Conservation (phyloP, 139 green algal species). For the Yamagishiella unicocca region DNA sequence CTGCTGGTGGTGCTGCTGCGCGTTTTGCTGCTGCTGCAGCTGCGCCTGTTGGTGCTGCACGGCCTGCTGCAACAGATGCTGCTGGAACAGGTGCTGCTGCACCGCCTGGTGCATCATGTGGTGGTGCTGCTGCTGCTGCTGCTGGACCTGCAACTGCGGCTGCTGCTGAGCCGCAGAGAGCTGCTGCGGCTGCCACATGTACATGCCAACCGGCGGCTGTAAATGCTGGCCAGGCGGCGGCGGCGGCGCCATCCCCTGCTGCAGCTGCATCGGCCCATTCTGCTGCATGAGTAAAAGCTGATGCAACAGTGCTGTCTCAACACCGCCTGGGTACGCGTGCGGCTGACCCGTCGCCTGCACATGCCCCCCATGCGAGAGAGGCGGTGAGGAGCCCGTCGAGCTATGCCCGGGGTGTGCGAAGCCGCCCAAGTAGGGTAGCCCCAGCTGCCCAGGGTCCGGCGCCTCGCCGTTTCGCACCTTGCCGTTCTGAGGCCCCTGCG, state of each 20-base stretch:
- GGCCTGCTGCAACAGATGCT: constrained; percentile 2
- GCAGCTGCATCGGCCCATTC: not conserved
- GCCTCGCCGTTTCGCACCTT: constrained; percentile 37
- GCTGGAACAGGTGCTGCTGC: not conserved
- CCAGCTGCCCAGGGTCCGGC: not conserved
- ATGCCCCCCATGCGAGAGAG: not conserved
- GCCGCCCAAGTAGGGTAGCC: not conserved
- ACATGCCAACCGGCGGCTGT: not conserved
- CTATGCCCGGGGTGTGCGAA: not conserved
- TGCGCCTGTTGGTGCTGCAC: not conserved
- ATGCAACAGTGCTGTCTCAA: not conserved
- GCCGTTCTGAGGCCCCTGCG: constrained; percentile 7
- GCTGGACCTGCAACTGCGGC: not conserved
- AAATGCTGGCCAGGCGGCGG: not conserved
- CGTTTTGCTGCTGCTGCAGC: not conserved
- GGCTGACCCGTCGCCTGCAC: not conserved
- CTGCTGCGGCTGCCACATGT: not conserved
- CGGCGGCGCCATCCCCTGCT: constrained; percentile 1
- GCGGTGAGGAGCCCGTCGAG: not conserved
- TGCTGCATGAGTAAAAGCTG: not conserved
- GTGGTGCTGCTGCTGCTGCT: not conserved
- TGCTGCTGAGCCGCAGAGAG: not conserved
- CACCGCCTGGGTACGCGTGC: not conserved
- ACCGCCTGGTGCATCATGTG: not conserved
- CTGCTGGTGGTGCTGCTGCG: not conserved